phyloP scores from a whole-genome alignment of 257 asterid species.

The Capsicum rhomboideum region DNA sequence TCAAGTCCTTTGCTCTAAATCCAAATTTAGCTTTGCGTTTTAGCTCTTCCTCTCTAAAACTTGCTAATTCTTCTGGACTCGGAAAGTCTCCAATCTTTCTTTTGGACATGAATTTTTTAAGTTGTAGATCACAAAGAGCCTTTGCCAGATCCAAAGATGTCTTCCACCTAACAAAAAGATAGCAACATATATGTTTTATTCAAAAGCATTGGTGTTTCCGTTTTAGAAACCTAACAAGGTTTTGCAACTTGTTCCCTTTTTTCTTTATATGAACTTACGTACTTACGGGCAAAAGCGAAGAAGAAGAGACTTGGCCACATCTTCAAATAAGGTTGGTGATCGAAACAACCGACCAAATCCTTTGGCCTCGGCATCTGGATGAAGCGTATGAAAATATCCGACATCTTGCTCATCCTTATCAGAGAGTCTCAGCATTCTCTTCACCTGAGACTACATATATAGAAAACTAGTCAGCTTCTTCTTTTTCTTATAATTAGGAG shows the following conservation, averaged over 20 bases:
- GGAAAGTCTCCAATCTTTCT: slow-evolving; percentile 24
- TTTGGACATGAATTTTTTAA: neutral
- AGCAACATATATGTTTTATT: neutral
- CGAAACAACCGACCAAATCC: slow-evolving; percentile 45
- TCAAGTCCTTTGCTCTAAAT: slow-evolving; percentile 14
- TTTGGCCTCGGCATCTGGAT: slow-evolving; percentile 18
- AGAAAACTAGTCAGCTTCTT: neutral
- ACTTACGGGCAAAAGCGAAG: slow-evolving; percentile 31
- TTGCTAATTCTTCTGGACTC: slow-evolving; percentile 23
- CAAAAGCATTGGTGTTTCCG: neutral
- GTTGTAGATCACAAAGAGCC: slow-evolving; percentile 26
- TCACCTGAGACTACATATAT: slow-evolving; percentile 27
- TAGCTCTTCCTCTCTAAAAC: slow-evolving; percentile 15
- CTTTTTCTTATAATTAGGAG: neutral
- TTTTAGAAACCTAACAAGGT: neutral
- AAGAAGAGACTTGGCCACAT: slow-evolving; percentile 39
- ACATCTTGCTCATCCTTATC: slow-evolving; percentile 19
- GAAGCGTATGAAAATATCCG: slow-evolving; percentile 20
- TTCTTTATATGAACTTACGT: neutral
- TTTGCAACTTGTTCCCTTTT: neutral
- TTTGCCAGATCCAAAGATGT: neutral
- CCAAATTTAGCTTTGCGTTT: slow-evolving; percentile 18
- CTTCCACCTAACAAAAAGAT: neutral
- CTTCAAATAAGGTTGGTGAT: slow-evolving; percentile 48
- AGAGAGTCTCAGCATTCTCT: slow-evolving; percentile 45